Evolutionary conservation across 805 yeast genomes (phyloP).

Genomic region (Kuraishia capsulata): DNA sequence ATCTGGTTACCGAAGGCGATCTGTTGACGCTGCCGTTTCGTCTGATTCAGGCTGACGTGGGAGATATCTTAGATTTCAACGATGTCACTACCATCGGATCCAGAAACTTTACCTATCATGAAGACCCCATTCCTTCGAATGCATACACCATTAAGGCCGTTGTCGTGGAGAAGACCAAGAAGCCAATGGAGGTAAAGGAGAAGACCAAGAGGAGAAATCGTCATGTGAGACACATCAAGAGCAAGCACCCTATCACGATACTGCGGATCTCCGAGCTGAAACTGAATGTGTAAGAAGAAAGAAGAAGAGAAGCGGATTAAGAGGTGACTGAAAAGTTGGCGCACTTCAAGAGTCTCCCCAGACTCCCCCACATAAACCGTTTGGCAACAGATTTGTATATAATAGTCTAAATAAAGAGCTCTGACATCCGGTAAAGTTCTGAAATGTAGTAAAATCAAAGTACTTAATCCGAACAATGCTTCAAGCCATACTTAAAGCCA

Average conservation of each 20-base stretch:
- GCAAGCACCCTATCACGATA: conserved; percentile 69
- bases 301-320: neutral
- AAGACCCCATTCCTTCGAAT: conserved; percentile 41
- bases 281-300: conserved; percentile 24
- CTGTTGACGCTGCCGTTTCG: conserved; percentile 69
- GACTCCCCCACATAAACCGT: too few species aligned
- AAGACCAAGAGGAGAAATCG: conserved; percentile 75
- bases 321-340: neutral
- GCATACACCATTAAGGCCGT: conserved; percentile 60
- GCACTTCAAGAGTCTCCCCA: too few species aligned
- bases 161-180: conserved; percentile 81
- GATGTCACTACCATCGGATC: conserved; percentile 81
- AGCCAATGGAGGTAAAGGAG: conserved; percentile 64
- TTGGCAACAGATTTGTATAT: too few species aligned
- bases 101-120: conserved; percentile 64
- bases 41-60: conserved; percentile 68
- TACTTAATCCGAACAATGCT: too few species aligned
- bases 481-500: too few species aligned
- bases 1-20: conserved; percentile 89
- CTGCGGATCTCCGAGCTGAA: conserved; percentile 66
- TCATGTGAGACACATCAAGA: conserved; percentile 55
- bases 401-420: too few species aligned
- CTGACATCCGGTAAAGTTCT: too few species aligned
- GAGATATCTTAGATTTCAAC: conserved; percentile 68
- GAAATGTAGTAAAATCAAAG: too few species aligned